Evolutionary conservation across 148 eudicot genomes (phyloP).

Genomic region (Suaeda aralocaspica): DNA sequence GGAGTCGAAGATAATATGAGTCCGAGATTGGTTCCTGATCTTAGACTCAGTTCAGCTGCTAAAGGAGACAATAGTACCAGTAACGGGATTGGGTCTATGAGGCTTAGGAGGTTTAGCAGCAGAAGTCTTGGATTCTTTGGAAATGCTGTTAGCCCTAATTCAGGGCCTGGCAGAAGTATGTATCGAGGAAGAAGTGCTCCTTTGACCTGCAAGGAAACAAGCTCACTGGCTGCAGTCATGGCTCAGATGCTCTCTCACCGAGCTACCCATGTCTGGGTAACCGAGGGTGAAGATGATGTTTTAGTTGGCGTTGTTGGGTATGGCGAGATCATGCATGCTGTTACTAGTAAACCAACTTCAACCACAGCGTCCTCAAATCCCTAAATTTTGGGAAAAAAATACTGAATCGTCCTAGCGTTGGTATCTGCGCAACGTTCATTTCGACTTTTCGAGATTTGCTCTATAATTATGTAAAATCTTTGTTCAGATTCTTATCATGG

Average conservation of each 20-base stretch:
- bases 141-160: slow-evolving; percentile 37
- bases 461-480: background rate
- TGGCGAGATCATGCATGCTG: slow-evolving; percentile 84
- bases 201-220: slow-evolving; percentile 70
- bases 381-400: background rate
- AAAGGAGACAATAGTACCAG: slow-evolving; percentile 29
- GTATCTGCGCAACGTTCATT: background rate
- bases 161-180: slow-evolving; percentile 65
- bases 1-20: slow-evolving; percentile 79
- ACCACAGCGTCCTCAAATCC: slow-evolving; percentile 16
- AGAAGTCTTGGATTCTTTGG: slow-evolving; percentile 73
- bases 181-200: slow-evolving; percentile 91
- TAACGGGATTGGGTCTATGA: slow-evolving; percentile 32
- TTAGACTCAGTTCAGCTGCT: slow-evolving; percentile 17
- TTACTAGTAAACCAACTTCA: slow-evolving; percentile 46
- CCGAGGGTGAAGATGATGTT: slow-evolving; percentile 72
- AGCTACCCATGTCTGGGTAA: slow-evolving; percentile 94
- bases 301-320: slow-evolving; percentile 87
- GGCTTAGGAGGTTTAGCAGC: slow-evolving; percentile 64
- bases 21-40: slow-evolving; percentile 38
- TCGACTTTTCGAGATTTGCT: background rate
- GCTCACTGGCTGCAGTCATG: slow-evolving; percentile 95
- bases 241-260: slow-evolving; percentile 98
- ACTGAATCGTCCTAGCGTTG: background rate
- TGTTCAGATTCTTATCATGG: background rate